Evolutionary conservation across 106 monocot species (phyloP), one percentile per base, ranked within the genome.

Genomic region (Apostasia shenzhenica): DNA sequence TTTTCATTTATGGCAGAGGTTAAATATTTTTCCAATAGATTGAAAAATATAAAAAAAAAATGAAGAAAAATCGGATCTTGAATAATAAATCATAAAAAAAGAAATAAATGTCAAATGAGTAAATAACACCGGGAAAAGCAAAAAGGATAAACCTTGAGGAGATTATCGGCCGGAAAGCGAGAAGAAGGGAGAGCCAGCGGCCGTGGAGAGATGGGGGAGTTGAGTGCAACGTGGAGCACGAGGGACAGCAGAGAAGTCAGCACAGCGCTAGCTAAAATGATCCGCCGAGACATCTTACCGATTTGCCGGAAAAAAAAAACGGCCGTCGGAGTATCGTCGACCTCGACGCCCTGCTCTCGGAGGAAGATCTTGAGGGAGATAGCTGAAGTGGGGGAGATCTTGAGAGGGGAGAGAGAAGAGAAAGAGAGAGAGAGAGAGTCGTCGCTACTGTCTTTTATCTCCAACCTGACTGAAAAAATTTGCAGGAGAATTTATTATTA

Each of bases 151-250:
- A 78, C 86, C 78, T 77, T 69, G 59, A 82, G 70, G 45, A 83
- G 63, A 67, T 77, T 77, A 60, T 86, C 83, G 70, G 76, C 39
- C 59, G 78, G 14, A 61, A 60, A 68, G 51, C 6, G 50, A 3
- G 81, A 57, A 66, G 80, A 53, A 10, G 81, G 79, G 3, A 61
- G 44, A 46, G 50, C 5, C 40, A 80, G 67, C 2, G 82, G 89
- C 8, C 67, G 77, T 39, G 89, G 85, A 8, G 71, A 80, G 58
- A 89, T 78, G 8, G 89, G 89, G 48, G 79, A 85, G 61, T 80
- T 5, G 50, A 89, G 54, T 13, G 59, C 54, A 3, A 69, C 82
- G 61, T 82, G 85, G 45, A 77, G 45, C 39, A 55, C 46, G 50
- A 82, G 12, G 14, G 80, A 78, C 10, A 81, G 44, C 6, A 73